Conservation (phyloP, 2,329 filamentous ascomycete genomes). For the Falciphora oryzae region DNA sequence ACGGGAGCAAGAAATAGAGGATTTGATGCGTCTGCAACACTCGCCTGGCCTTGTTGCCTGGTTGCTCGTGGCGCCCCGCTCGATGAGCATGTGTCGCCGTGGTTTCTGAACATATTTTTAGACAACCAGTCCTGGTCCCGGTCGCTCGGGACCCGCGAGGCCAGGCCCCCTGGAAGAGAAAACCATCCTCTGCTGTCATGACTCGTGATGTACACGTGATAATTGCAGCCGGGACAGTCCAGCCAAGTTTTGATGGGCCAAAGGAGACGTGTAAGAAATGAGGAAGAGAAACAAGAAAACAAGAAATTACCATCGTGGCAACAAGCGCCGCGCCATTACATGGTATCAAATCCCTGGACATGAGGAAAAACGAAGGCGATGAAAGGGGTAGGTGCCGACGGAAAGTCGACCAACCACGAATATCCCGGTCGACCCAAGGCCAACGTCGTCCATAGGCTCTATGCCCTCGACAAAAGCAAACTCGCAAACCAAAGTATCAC, state of each 20-base stretch:
- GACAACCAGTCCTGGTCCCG: background rate
- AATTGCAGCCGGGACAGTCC: no score
- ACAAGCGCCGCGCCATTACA: no score
- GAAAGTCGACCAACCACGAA: no score
- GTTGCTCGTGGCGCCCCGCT: background rate
- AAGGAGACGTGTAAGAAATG: no score
- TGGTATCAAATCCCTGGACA: no score
- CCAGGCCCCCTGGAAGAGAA: background rate
- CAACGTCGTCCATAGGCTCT: no score
- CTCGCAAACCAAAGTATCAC: background rate
- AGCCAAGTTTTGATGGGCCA: no score
- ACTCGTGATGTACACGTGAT: background rate
- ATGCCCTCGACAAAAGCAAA: background rate
- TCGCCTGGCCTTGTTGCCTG: background rate
- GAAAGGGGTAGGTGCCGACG: no score
- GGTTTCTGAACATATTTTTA: background rate
- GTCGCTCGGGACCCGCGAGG: background rate
- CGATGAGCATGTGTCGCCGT: constrained; percentile 1
- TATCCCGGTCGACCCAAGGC: no score
- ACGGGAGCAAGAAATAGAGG: background rate
- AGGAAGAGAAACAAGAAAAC: background rate
- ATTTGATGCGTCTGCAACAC: background rate
- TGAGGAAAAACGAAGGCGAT: no score
- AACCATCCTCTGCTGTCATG: no score
- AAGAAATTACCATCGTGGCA: no score